These are phyloP conservation scores for Fusarium caatingaense DNA, from an alignment of 2,329 filamentous ascomycete genomes.

Conservation along the genomic window DNA sequence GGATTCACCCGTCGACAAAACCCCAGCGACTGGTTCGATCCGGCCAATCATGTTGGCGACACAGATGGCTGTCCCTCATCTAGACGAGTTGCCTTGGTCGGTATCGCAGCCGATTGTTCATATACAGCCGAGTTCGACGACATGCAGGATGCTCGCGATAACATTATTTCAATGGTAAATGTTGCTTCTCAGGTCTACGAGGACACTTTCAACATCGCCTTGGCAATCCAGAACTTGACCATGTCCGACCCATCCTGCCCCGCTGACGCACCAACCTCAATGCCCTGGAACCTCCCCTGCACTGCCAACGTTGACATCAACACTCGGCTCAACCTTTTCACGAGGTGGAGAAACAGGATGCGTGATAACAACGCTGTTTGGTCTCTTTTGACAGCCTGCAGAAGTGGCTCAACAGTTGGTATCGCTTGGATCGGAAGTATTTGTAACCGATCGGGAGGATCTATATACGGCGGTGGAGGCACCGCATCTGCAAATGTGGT, in stretches of 20 bases:
- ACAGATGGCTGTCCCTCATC: constrained; percentile 81
- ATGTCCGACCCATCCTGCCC: constrained; percentile 78
- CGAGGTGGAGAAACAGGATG: constrained; percentile 79
- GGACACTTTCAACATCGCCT: constrained; percentile 85
- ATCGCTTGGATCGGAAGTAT: constrained; percentile 88
- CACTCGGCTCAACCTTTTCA: constrained; percentile 82
- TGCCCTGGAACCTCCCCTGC: constrained; percentile 84
- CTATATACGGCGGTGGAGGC: constrained; percentile 72
- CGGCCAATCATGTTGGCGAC: constrained; percentile 68
- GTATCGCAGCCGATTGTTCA: constrained; percentile 89
- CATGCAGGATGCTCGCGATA: constrained; percentile 69
- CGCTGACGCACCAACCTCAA: constrained; percentile 59
- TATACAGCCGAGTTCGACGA: constrained; percentile 78
- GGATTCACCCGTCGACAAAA: background rate
- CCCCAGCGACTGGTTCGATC: constrained; percentile 7
- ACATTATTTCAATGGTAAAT: constrained; percentile 85
- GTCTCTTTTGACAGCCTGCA: constrained; percentile 82
- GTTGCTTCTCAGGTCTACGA: constrained; percentile 87
- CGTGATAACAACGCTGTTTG: constrained; percentile 83
- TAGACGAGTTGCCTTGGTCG: constrained; percentile 85
- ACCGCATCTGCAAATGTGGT: constrained; percentile 84
- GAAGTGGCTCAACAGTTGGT: constrained; percentile 81
- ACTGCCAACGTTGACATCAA: constrained; percentile 69
- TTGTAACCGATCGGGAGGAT: constrained; percentile 63
- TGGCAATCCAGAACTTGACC: constrained; percentile 83